phyloP scores from a whole-genome alignment of 2,329 filamentous ascomycete genomes.

The Lasiodiplodia sp. region DNA sequence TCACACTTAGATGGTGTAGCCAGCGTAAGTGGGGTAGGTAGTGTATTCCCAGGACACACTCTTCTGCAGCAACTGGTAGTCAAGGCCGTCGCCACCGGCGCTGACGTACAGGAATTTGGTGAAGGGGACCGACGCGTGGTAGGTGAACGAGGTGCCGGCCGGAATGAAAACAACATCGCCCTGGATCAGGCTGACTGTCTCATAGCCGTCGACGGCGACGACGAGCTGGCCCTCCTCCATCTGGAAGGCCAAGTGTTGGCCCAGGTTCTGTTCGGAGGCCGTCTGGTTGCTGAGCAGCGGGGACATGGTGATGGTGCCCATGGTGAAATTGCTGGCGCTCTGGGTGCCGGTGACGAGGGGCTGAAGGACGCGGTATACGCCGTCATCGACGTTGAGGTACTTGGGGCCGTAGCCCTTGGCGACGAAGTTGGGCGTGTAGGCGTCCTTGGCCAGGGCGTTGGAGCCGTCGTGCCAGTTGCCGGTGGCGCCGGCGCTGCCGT shows the following conservation, averaged over 20 bases:
- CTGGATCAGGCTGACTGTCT: constrained; percentile 39
- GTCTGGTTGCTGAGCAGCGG: constrained; percentile 35
- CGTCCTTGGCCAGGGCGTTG: constrained; percentile 44
- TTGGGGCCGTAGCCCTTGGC: constrained; percentile 58
- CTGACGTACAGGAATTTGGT: constrained; percentile 39
- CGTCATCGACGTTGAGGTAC: constrained; percentile 48
- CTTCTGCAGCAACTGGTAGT: constrained; percentile 33
- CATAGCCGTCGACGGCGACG: constrained; percentile 44
- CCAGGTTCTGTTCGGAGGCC: constrained; percentile 34
- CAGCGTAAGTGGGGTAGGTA: constrained; percentile 32
- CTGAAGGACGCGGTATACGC: constrained; percentile 53
- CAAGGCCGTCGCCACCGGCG: constrained; percentile 35
- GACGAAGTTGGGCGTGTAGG: constrained; percentile 50
- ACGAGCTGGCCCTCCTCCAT: constrained; percentile 48
- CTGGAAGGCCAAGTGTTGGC: constrained; percentile 46
- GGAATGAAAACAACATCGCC: constrained; percentile 53
- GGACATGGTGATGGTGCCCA: constrained; percentile 54
- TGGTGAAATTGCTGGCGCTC: constrained; percentile 52
- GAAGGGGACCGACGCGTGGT: constrained; percentile 40
- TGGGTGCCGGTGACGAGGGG: constrained; percentile 53
- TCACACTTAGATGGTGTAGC: constrained; percentile 8
- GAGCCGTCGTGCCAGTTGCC: constrained; percentile 50
- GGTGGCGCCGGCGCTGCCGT: constrained; percentile 49
- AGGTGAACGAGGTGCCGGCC: constrained; percentile 42
- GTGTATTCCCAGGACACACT: constrained; percentile 33